A percentile compares a stretch with the other conserved stretches of the same genome.
Conservation (phyloP, 306 rosid genomes). For the Trichosanthes truncata region DNA sequence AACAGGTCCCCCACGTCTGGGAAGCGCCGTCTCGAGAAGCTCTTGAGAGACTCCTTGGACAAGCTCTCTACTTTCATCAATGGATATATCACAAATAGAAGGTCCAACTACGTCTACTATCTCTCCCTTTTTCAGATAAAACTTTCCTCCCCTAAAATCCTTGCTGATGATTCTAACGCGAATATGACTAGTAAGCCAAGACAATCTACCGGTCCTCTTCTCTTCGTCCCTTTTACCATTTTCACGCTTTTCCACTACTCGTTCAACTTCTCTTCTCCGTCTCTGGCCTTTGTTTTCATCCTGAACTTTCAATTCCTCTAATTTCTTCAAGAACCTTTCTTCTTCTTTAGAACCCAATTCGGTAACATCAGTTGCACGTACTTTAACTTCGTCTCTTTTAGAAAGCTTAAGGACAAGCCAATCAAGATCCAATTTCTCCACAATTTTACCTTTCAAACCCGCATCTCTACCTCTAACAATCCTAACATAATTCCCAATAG, state of each 20-base stretch:
- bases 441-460: conserved; percentile 46
- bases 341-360: conserved; percentile 59
- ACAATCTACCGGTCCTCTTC: conserved; percentile 15
- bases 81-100: conserved; percentile 53
- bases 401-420: conserved; percentile 34
- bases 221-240: conserved; percentile 13
- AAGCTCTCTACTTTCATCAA: conserved; percentile 73
- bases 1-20: conserved; percentile 65
- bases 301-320: conserved; percentile 34
- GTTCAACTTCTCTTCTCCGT: conserved; percentile 7
- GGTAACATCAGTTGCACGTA: conserved; percentile 28
- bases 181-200: conserved; percentile 79
- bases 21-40: conserved; percentile 66
- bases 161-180: conserved; percentile 65
- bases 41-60: conserved; percentile 74
- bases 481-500: conserved; percentile 35
- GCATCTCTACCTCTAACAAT: conserved; percentile 46
- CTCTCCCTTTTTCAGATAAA: conserved; percentile 71
- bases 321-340: conserved; percentile 47
- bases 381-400: conserved; percentile 23
- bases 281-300: conserved; percentile 17
- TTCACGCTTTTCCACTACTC: conserved; percentile 5
- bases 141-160: conserved; percentile 52
- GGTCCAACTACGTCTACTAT: conserved; percentile 80
- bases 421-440: conserved; percentile 23